Conservation (phyloP, 2,329 filamentous ascomycete species). For the Penicillium sp. region DNA sequence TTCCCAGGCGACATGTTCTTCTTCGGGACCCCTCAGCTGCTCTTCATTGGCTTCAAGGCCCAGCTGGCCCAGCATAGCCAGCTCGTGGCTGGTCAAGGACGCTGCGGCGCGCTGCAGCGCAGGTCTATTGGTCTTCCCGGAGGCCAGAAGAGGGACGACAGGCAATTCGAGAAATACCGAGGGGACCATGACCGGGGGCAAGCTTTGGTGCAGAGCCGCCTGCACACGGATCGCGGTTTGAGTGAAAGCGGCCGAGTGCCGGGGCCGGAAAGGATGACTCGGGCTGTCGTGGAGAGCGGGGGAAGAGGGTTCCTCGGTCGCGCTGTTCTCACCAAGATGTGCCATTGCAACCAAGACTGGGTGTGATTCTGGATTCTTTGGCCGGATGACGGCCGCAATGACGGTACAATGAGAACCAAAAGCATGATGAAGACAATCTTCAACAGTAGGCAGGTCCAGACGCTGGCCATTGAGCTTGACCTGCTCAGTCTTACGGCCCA, state of each 20-base stretch:
- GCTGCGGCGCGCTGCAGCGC: neutral
- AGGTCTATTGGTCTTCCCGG: neutral
- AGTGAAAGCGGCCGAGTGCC: too few species aligned
- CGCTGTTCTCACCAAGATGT: too few species aligned
- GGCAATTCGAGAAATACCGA: neutral
- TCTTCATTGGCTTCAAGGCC: neutral
- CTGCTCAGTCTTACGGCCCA: slow-evolving; percentile 2
- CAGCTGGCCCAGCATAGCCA: neutral
- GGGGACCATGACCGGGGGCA: neutral
- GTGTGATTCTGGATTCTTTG: too few species aligned
- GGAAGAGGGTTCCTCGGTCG: too few species aligned
- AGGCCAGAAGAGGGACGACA: neutral
- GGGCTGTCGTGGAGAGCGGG: too few species aligned
- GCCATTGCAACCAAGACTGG: too few species aligned
- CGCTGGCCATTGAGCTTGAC: neutral
- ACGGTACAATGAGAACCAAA: too few species aligned
- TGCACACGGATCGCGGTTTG: too few species aligned
- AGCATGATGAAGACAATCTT: too few species aligned
- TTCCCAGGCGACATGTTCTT: neutral
- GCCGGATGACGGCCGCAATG: too few species aligned
- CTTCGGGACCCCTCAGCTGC: neutral
- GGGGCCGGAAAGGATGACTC: too few species aligned
- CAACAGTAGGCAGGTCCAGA: neutral
- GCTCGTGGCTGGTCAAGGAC: neutral
- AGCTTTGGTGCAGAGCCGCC: neutral